These are phyloP conservation scores for Nicotiana sylvestris DNA, from an alignment of 257 asterid species.

Conservation along the genomic window DNA sequence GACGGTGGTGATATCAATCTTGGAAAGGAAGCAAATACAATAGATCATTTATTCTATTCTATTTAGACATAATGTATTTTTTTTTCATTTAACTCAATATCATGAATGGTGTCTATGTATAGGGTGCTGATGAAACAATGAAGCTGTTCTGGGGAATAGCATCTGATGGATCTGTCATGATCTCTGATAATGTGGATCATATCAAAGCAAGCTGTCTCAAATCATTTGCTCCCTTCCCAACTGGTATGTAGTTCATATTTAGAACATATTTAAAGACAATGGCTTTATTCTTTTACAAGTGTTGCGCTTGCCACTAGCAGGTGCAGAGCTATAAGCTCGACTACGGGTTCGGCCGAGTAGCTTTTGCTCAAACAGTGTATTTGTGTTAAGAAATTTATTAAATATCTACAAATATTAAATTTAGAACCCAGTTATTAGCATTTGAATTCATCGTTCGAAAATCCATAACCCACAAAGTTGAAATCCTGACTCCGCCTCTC, in stretches of 20 bases:
- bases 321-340: no score
- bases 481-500: no score
- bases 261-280: neutral
- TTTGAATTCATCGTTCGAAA: no score
- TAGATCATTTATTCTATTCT: neutral
- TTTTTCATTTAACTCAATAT: neutral
- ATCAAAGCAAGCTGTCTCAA: slow-evolving; percentile 76
- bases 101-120: slow-evolving; percentile 12
- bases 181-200: slow-evolving; percentile 63
- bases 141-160: slow-evolving; percentile 81
- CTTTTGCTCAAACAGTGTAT: no score
- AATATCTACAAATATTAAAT: no score
- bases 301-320: neutral
- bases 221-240: slow-evolving; percentile 94
- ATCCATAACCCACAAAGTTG: no score
- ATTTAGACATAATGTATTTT: neutral
- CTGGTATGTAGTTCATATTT: slow-evolving; percentile 40
- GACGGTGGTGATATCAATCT: neutral
- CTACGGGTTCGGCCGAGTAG: no score
- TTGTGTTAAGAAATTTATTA: no score
- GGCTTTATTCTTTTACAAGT: neutral
- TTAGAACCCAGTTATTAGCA: no score
- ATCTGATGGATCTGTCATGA: slow-evolving; percentile 75
- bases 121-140: slow-evolving; percentile 74
- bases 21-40: neutral